Conservation (phyloP, 495 filamentous ascomycete species). For the Neurospora hispaniola region DNA sequence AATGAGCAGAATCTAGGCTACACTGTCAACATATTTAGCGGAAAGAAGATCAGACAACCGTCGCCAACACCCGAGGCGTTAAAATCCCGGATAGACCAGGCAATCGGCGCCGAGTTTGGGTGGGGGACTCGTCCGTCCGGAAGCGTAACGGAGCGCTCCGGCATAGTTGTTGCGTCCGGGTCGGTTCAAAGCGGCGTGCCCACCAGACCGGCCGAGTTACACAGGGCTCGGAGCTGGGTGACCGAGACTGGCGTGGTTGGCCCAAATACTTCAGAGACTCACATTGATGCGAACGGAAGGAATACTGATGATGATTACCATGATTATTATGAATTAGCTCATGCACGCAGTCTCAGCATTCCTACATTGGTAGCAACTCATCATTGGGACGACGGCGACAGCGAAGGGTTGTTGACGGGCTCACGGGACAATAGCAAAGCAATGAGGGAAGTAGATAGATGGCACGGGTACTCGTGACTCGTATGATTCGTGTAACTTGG, state of each 20-base stretch:
- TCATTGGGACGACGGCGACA: constrained; percentile 9
- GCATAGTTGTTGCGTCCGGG: constrained; percentile 13
- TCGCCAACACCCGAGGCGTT: not conserved
- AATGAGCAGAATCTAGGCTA: constrained; percentile 11
- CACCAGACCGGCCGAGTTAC: not conserved
- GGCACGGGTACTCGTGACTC: not conserved
- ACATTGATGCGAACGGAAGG: constrained; percentile 1
- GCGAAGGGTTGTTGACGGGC: constrained; percentile 7
- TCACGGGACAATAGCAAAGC: not conserved
- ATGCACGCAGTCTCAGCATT: constrained; percentile 3
- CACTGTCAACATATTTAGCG: constrained; percentile 6
- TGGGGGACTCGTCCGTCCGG: constrained; percentile 12
- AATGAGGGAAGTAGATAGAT: not conserved
- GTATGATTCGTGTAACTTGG: not conserved
- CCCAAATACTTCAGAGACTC: not conserved
- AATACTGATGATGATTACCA: constrained; percentile 6
- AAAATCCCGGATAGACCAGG: constrained; percentile 23
- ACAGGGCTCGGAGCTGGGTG: constrained; percentile 14
- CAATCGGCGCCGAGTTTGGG: constrained; percentile 30
- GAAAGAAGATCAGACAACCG: not conserved
- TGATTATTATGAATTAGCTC: not conserved
- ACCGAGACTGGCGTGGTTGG: constrained; percentile 10
- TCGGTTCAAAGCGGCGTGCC: constrained; percentile 11
- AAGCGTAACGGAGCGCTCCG: not conserved
- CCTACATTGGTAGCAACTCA: constrained; percentile 7